A percentile compares a stretch with the other conserved stretches of the same genome.
Evolutionary conservation across 345 rosid genomes (phyloP).

Genomic region (Citropsis articulata): DNA sequence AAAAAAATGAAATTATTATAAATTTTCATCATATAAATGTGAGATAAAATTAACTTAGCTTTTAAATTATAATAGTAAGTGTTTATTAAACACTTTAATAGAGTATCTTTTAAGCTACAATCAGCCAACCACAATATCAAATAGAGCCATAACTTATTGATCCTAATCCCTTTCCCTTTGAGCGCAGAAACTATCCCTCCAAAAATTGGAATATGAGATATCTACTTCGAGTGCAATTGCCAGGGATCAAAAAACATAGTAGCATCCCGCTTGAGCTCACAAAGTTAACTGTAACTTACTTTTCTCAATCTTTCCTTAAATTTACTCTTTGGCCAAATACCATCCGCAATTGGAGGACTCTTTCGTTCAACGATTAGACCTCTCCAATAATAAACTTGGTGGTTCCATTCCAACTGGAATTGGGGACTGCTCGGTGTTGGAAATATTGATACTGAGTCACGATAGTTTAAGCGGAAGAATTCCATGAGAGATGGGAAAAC

Average conservation of each 20-base stretch:
- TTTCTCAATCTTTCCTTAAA: constrained; percentile 7
- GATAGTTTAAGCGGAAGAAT: too few species aligned
- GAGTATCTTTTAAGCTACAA: not conserved
- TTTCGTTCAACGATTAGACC: not conserved
- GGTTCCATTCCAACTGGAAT: not conserved
- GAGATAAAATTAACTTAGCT: too few species aligned
- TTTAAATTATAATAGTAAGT: too few species aligned
- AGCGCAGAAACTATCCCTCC: not conserved
- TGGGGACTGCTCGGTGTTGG: not conserved
- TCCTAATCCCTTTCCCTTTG: not conserved
- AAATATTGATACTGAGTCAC: too few species aligned
- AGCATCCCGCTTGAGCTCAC: not conserved
- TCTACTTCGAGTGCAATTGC: not conserved
- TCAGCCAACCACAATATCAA: not conserved
- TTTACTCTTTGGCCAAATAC: not conserved
- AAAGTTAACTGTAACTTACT: not conserved
- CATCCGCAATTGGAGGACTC: not conserved
- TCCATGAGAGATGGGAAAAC: not conserved
- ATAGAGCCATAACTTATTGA: not conserved
- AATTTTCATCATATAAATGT: too few species aligned
- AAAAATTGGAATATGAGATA: too few species aligned
- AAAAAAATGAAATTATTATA: too few species aligned
- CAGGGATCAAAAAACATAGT: not conserved
- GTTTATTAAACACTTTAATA: too few species aligned
- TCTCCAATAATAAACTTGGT: too few species aligned